Evolutionary conservation across 2,329 filamentous ascomycete genomes (phyloP).

Genomic region (Cladosporium sp.): DNA sequence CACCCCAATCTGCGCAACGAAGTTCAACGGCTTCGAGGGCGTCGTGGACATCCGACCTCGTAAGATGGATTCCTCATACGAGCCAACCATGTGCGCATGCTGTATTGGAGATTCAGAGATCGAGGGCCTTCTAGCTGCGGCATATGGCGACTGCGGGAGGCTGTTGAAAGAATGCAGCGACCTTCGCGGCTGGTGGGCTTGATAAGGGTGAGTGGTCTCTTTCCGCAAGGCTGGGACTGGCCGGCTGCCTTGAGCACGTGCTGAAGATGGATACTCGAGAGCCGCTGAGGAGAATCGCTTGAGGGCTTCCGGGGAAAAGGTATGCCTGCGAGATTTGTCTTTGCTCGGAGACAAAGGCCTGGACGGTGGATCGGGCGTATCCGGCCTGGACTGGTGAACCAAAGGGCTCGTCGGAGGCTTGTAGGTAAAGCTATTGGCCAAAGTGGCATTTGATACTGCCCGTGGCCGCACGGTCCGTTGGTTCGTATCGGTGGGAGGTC

Average conservation of each 20-base stretch:
- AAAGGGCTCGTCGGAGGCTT: slow-evolving; percentile 88
- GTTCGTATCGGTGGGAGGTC: slow-evolving; percentile 26
- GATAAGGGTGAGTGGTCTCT: slow-evolving; percentile 51
- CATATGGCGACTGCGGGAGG: slow-evolving; percentile 39
- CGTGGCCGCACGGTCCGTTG: slow-evolving; percentile 36
- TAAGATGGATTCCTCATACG: slow-evolving; percentile 94
- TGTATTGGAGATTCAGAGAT: slow-evolving; percentile 75
- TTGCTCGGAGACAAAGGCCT: slow-evolving; percentile 35
- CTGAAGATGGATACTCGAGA: slow-evolving; percentile 27
- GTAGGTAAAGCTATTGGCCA: slow-evolving; percentile 74
- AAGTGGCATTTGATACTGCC: slow-evolving; percentile 53
- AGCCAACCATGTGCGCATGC: slow-evolving; percentile 93
- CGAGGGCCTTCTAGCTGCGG: slow-evolving; percentile 60
- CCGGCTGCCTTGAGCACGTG: slow-evolving; percentile 15
- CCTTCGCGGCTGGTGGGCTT: slow-evolving; percentile 60
- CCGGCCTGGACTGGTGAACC: slow-evolving; percentile 51
- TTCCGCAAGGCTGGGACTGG: slow-evolving; percentile 46
- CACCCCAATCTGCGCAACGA: slow-evolving; percentile 91
- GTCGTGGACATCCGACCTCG: slow-evolving; percentile 94
- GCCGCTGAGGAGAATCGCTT: slow-evolving; percentile 41
- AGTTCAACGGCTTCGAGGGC: slow-evolving; percentile 85
- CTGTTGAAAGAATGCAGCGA: slow-evolving; percentile 45
- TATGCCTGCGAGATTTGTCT: slow-evolving; percentile 59
- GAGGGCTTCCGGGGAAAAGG: slow-evolving; percentile 59
- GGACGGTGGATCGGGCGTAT: slow-evolving; percentile 28